phyloP scores from a whole-genome alignment of 164 flowering plant genomes.

The Berberis thunbergii region DNA sequence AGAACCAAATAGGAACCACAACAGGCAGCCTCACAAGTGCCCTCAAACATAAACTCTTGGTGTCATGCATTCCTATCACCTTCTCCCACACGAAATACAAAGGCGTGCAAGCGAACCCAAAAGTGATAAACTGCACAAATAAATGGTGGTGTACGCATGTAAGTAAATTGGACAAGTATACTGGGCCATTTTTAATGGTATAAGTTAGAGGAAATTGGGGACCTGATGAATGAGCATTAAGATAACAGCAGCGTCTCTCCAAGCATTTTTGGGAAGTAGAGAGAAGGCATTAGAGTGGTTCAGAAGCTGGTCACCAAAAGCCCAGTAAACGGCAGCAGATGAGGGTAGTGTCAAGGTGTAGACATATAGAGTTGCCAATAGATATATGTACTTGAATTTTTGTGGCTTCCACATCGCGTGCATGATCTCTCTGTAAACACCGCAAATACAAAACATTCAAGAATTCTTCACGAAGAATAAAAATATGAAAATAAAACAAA shows the following conservation, averaged over 20 bases:
- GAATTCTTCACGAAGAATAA: no score
- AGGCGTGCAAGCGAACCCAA: slow-evolving; percentile 94
- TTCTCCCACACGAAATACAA: slow-evolving; percentile 97
- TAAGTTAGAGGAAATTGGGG: background rate
- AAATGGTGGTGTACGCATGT: no score
- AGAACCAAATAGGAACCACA: slow-evolving; percentile 82
- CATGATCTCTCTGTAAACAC: slow-evolving; percentile 55
- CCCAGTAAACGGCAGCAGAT: slow-evolving; percentile 81
- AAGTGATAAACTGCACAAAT: slow-evolving; percentile 61
- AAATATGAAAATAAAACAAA: no score
- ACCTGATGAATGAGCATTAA: slow-evolving; percentile 97
- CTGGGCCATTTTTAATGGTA: no score
- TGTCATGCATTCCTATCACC: slow-evolving; percentile 91
- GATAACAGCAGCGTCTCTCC: slow-evolving; percentile 84
- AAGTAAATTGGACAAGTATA: no score
- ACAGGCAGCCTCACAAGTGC: slow-evolving; percentile 87
- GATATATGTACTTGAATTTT: slow-evolving; percentile 73
- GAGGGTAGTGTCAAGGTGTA: slow-evolving; percentile 87
- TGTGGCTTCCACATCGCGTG: slow-evolving; percentile 95
- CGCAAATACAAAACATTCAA: background rate
- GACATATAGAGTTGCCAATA: slow-evolving; percentile 80
- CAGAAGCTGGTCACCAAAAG: slow-evolving; percentile 81
- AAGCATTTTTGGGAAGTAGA: slow-evolving; percentile 62
- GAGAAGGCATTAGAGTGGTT: slow-evolving; percentile 87
- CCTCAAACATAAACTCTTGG: slow-evolving; percentile 74